Percentiles rank a stretch among this genome's conserved stretches.
These are phyloP conservation scores for Penicillium ucsense DNA, from an alignment of 495 filamentous ascomycete species.

Conservation along the genomic window DNA sequence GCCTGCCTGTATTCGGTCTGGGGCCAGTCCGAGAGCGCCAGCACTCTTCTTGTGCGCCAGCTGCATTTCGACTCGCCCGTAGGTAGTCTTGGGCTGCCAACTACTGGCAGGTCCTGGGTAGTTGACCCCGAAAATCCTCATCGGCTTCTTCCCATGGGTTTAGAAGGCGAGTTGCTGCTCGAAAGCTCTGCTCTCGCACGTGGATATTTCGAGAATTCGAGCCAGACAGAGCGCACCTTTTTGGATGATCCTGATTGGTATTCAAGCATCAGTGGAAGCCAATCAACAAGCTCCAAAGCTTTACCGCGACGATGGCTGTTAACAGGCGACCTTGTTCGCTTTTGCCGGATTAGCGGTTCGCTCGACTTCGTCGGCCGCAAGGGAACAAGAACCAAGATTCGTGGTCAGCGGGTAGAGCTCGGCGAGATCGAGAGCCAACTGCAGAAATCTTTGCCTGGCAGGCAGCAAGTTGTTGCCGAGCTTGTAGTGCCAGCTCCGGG, in stretches of 20 bases:
- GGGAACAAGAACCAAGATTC: neutral
- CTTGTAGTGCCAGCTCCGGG: no score
- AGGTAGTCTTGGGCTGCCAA: neutral
- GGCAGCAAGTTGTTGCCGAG: neutral
- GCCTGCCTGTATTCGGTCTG: neutral
- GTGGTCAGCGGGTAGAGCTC: neutral
- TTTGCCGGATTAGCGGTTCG: neutral
- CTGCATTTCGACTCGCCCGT: neutral
- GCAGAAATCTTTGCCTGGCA: neutral
- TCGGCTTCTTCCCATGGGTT: neutral
- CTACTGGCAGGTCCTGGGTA: neutral
- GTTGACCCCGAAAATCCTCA: neutral
- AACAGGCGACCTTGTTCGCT: neutral
- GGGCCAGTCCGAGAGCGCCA: neutral
- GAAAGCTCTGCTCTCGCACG: neutral
- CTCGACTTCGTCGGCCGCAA: neutral
- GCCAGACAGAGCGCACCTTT: neutral
- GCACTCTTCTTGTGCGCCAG: neutral
- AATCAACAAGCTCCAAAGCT: neutral
- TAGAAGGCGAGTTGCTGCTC: neutral
- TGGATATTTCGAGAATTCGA: neutral
- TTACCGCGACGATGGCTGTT: neutral
- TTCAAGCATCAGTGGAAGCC: neutral
- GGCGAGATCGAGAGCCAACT: neutral
- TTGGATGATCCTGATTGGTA: neutral